Evolutionary conservation across 305 asterid species (phyloP).

Genomic region (Fraxinus floribunda): DNA sequence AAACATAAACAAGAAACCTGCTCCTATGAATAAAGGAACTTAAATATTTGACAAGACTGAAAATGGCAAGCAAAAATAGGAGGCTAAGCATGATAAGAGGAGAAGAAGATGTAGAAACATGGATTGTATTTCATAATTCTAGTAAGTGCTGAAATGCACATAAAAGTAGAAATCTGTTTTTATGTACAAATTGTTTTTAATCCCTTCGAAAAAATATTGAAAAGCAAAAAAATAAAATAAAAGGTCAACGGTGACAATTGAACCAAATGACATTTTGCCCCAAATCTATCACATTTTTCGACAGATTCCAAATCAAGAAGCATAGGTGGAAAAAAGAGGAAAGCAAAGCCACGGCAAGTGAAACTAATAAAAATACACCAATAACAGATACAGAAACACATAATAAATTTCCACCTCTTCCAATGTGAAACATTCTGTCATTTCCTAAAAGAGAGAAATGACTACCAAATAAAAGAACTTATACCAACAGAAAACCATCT

Average conservation of each 20-base stretch:
- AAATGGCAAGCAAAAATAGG: neutral
- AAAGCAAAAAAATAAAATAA: neutral
- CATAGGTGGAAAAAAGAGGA: conserved; percentile 3
- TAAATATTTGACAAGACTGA: neutral
- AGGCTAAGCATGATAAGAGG: neutral
- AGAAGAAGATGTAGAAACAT: neutral
- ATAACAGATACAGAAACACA: conserved; percentile 17
- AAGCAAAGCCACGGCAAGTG: conserved; percentile 12
- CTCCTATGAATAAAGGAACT: neutral
- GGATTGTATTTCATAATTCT: neutral
- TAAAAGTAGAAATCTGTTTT: neutral
- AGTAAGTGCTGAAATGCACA: neutral
- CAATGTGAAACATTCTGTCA: neutral
- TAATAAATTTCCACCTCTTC: neutral
- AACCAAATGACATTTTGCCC: conserved; percentile 11
- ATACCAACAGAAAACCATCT: conserved; percentile 28
- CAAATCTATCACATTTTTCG: neutral
- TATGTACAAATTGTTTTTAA: neutral
- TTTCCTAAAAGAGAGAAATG: neutral
- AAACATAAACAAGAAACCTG: neutral
- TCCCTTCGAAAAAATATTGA: neutral
- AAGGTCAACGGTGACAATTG: neutral
- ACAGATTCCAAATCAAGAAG: conserved; percentile 15
- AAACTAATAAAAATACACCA: neutral
- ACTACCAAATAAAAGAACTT: conserved; percentile 4